Percentiles rank a stretch among this genome's conserved stretches.
These are phyloP conservation scores for Scedosporium boydii DNA, from an alignment of 2,329 filamentous ascomycete species.

Conservation along the genomic window DNA sequence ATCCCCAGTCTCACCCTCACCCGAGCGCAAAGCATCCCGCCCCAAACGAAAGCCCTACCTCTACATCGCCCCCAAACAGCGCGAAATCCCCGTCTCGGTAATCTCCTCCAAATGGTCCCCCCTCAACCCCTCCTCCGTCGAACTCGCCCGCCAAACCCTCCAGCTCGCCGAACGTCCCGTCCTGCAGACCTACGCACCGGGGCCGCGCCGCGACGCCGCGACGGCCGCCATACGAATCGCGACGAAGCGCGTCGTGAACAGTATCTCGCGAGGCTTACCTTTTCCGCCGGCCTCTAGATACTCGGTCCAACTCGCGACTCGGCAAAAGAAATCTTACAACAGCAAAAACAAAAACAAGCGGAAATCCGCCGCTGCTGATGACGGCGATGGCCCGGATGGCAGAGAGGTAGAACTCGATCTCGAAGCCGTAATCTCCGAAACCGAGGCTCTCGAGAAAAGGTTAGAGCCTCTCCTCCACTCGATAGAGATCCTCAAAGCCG, in stretches of 20 bases:
- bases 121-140: slow-evolving; percentile 43
- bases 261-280: slow-evolving; percentile 51
- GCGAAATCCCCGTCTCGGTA: slow-evolving; percentile 47
- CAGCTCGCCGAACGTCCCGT: slow-evolving; percentile 52
- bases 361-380: too few species aligned
- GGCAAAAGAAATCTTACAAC: slow-evolving; percentile 1
- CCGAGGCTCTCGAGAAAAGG: slow-evolving; percentile 43
- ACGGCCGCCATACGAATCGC: slow-evolving; percentile 46
- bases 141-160: slow-evolving; percentile 46
- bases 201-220: slow-evolving; percentile 41
- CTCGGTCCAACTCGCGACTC: slow-evolving; percentile 7
- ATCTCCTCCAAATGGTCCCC: slow-evolving; percentile 62
- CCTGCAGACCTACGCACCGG: slow-evolving; percentile 42
- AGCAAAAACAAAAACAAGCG: too few species aligned
- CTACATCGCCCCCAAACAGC: slow-evolving; percentile 40
- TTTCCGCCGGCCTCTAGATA: slow-evolving; percentile 47
- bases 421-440: slow-evolving; percentile 54
- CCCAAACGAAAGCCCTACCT: slow-evolving; percentile 27
- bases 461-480: slow-evolving; percentile 55
- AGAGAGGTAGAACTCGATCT: slow-evolving; percentile 55
- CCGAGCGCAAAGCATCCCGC: slow-evolving; percentile 8
- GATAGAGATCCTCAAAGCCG: slow-evolving; percentile 48
- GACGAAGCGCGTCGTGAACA: slow-evolving; percentile 44
- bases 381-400: slow-evolving; percentile 21
- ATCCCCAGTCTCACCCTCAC: slow-evolving; percentile 11